Evolutionary conservation across 2,329 filamentous ascomycete genomes (phyloP), one percentile per base, ranked within the genome.

Genomic region (Albophoma yamanashiensis): DNA sequence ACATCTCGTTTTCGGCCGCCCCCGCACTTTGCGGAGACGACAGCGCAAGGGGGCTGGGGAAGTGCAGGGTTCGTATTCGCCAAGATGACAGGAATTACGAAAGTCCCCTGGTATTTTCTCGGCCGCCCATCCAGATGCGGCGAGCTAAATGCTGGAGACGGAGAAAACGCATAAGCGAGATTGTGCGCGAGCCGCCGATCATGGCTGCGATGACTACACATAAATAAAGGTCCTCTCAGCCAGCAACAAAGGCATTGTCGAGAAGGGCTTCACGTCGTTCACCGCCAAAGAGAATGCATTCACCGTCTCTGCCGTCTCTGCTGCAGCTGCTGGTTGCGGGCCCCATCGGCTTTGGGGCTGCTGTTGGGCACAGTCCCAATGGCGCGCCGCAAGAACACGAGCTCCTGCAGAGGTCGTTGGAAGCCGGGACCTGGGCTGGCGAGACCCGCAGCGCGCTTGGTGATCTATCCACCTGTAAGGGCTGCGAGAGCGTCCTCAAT

Each of bases 401-500:
- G 47, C 47, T 50, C 14, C 47, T 25, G 25, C 47, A 50, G 47
- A 31, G 25, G 27, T 50, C 47, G 25, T 27, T 50, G 25, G 47
- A 50, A 27, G 47, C 47, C 14, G 25, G 47, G 47, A 50, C 47
- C 47, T 50, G 47, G 47, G 47, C 47, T 27, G 25, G 25, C 47
- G 47, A 50, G 47, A 50, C 47, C 2, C 47, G 47, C 47, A 50
- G 47, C 20, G 27, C 27, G 25, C 47, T 50, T 7, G 47, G 47
- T 20, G 47, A 50, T 20, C 3, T 50, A 0, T 31, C 66, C 1
- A 65, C 65, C 6, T 71, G 69, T 45, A 52, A 59, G 5, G 67
- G 63, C 43, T 70, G 68, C 53, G 63, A 69, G 65, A 60, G 57
- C 31, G 60, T 68, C 39, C 31, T 69, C 7, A 64, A 70, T 20